phyloP scores from a whole-genome alignment of 345 rosid species.

The Sonneratia caseolaris region DNA sequence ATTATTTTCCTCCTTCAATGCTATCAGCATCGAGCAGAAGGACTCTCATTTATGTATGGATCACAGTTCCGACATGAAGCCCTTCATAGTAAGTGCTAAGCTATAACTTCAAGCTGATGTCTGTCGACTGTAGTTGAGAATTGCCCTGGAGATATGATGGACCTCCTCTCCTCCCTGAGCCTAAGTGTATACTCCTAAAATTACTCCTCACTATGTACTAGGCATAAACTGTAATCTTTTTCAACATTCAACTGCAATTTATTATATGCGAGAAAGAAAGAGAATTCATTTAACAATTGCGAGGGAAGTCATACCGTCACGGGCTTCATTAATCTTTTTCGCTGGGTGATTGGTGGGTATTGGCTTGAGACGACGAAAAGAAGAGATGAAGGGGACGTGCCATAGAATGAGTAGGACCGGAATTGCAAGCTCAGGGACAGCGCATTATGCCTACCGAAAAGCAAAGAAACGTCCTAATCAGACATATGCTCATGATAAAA shows the following conservation, averaged over 20 bases:
- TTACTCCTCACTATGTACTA: too few relatives aligned
- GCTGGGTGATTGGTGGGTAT: not conserved
- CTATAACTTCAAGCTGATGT: too few relatives aligned
- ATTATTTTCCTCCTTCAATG: not conserved
- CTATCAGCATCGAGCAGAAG: not conserved
- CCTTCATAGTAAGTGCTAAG: too few relatives aligned
- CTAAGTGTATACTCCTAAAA: too few relatives aligned
- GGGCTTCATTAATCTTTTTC: not conserved
- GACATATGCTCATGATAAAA: not conserved
- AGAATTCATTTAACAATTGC: too few relatives aligned
- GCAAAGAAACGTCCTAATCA: conserved; percentile 6
- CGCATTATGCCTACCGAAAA: not conserved
- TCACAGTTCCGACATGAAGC: not conserved
- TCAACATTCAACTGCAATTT: too few relatives aligned
- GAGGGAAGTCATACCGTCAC: not conserved
- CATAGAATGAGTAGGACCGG: conserved; percentile 1
- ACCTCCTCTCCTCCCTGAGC: too few relatives aligned
- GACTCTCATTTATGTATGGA: not conserved
- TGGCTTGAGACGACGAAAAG: not conserved
- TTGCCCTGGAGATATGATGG: too few relatives aligned
- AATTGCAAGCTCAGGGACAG: conserved; percentile 4
- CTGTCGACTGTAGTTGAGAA: too few relatives aligned
- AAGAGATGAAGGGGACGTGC: not conserved
- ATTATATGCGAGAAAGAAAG: too few relatives aligned
- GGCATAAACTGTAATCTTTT: too few relatives aligned